Base-by-base conservation (phyloP, 179 eudicot species). In the Pouteria campechiana region DNA sequence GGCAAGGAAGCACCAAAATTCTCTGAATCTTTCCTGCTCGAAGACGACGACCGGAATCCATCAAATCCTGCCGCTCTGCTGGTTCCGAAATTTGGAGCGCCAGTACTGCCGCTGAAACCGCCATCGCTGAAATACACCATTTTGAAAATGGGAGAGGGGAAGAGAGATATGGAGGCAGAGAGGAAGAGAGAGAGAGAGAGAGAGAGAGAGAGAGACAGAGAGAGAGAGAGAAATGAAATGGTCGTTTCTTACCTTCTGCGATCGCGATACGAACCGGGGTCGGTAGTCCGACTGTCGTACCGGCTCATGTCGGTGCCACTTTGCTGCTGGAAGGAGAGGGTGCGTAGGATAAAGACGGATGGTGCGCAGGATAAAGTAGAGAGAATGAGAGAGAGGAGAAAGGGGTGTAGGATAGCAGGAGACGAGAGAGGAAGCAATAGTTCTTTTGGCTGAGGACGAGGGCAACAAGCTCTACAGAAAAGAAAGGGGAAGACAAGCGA, bases 201-300 rank as follows among this genome's bases (percentile, higher is more conserved):
- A 37, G 10, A 2, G 25, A 6, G 14, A 32, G 41, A 30, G 29
- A 37, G 13, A n/a, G n/a, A n/a, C n/a, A n/a, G n/a, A 43, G 12
- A 15, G 18, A 25, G 17, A 2, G 19, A 12, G 17, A 2, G 37
- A 3, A 32, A 44, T 28, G 11, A 8, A 19, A 6, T n/a, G 17
- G 14, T 13, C 41, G 34, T 47, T 63, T 43, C 13, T 61, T 75
- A 85, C 95, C 75, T 79, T 69, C 79, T 69, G 11, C 95, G 88
- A 53, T 85, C 93, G 16, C 95, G 83, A 64, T 85, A 85, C 4
- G 95, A 85, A 1, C 63, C 58, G 33, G 79, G 81, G 44, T 85
- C 88, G 44, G 65, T 49, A 61, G 83, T 58, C 27, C 95, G 95
- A 63, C 74, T 65, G 59, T 84, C 95, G 62, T 81, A 72, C 53